Base-by-base conservation (phyloP, 192 early-diverging fungal species). In the Coemansia sp. region DNA sequence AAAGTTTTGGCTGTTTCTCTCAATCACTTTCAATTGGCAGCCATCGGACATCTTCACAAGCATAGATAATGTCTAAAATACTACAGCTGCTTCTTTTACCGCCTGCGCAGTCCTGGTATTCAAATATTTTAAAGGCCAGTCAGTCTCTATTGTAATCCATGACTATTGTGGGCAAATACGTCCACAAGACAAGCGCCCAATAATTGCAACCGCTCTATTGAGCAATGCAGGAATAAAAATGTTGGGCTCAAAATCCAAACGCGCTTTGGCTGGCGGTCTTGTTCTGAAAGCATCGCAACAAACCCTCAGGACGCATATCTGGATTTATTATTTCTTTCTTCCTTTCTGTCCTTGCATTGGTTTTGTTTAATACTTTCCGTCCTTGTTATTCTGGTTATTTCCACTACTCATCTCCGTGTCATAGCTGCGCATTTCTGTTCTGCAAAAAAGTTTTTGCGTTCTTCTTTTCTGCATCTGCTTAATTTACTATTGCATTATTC, bases 381-480 rank as follows among this genome's bases (percentile, higher is more conserved):
- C 25, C 14, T 17, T 47, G 44, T 47, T 47, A 47, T 17, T 12
- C 44, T 47, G 44, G 44, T 17, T 47, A 47, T 47, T 47, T 26
- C 14, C 14, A 12, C 42, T 17, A 46, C 42, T 12, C n/a, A n/a
- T 20, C 8, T 17, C 6, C 1, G 47, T 48, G 47, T 48, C 47
- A 48, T 48, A 2, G 47, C 18, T 48, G 47, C n/a, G 47, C 47
- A 48, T 48, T 48, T 48, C 12, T 48, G 47, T 18, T 48, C 47
- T 48, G 47, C 47, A 18, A 48, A 48, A 48, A 48, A 48, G 18
- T 8, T 48, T 18, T 48, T 20, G 12, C 47, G 20, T 48, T 48
- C 18, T 18, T 18, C 47, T 48, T 20, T 48, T 48, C 47, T 48
- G 47, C 47, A 48, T 18, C 47, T 48, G n/a, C 18, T 48, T 20